Evolutionary conservation across 345 rosid genomes (phyloP), one percentile per base, ranked within the genome.

Genomic region (Sisymbrium irio): DNA sequence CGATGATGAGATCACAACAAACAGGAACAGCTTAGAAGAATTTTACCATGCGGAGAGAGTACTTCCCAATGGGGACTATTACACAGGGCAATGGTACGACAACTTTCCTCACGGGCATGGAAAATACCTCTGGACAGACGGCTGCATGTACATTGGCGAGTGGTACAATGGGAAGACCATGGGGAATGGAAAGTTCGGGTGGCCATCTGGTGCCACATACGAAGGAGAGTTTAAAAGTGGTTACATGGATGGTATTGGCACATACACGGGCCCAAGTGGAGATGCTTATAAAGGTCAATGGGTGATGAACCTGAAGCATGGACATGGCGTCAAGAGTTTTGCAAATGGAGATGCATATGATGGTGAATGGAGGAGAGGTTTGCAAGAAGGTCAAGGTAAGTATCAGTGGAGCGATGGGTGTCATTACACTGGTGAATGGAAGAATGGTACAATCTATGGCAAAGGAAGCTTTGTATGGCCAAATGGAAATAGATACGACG

Each of bases 191-290:
- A 80, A 87, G 81, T 94, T 94, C 7, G 86, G 88, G 47, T 94
- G 98, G 98, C 98, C 98, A 1, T 85, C 89, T 2, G 98, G 98
- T 5, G 94, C 96, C 0, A 76, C 84, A 6, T 94, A 94, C 8
- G 97, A 91, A 42, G 98, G 97, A n/a, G 96, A 94, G 42, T 94
- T 91, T 82, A 94, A 89, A 61, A 85, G 81, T 13, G 97, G 96
- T 17, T 91, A 85, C 67, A 94, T 94, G 97, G 96, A 94, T 57
- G 98, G 98, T 4, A 78, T 33, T 6, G 98, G 98, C 3, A 80
- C 83, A 6, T 94, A 91, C 40, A 85, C 84, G 0, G 89, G 89
- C 12, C 66, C 85, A 0, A 76, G 82, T 57, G 96, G 97, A 18
- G 91, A 84, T 44, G 77, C 84, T 10, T 91, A 91, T 56, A 85